Evolutionary conservation across 257 asterid species (phyloP).

Genomic region (Vinca minor): DNA sequence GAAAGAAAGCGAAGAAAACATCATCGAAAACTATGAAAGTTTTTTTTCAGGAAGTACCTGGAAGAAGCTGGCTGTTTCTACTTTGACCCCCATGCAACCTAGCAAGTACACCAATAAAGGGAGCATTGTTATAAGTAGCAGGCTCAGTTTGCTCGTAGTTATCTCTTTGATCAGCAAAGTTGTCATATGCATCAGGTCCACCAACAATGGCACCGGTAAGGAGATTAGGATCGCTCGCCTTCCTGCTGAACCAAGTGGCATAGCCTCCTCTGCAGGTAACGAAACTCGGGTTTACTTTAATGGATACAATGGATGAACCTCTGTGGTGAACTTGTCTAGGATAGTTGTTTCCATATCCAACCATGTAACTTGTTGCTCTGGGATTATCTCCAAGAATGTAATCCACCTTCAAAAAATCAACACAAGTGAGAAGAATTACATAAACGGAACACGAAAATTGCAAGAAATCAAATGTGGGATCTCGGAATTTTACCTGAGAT

Average conservation of each 20-base stretch:
- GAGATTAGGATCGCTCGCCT: conserved; percentile 72
- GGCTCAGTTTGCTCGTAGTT: conserved; percentile 98
- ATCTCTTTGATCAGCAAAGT: conserved; percentile 88
- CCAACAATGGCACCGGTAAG: conserved; percentile 93
- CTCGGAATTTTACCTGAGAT: conserved; percentile 53
- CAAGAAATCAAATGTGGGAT: background rate
- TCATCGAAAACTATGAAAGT: background rate
- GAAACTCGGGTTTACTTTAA: conserved; percentile 52
- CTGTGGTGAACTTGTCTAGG: conserved; percentile 94
- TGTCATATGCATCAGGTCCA: conserved; percentile 99
- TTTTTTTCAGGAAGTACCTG: conserved; percentile 34
- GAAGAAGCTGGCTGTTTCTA: conserved; percentile 81
- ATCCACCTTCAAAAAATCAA: conserved; percentile 49
- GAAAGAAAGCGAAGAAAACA: background rate
- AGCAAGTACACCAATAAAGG: conserved; percentile 73
- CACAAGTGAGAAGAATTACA: background rate
- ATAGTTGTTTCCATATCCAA: conserved; percentile 84
- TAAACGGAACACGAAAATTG: background rate
- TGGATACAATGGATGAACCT: conserved; percentile 84
- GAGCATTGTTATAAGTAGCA: conserved; percentile 96
- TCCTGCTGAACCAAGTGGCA: conserved; percentile 83
- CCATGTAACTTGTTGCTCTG: conserved; percentile 97
- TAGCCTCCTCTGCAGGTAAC: conserved; percentile 94
- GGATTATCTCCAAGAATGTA: conserved; percentile 97
- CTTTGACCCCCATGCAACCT: conserved; percentile 66